phyloP scores from a whole-genome alignment of 2,329 filamentous ascomycete species.

The Neopestalotiopsis sp. region DNA sequence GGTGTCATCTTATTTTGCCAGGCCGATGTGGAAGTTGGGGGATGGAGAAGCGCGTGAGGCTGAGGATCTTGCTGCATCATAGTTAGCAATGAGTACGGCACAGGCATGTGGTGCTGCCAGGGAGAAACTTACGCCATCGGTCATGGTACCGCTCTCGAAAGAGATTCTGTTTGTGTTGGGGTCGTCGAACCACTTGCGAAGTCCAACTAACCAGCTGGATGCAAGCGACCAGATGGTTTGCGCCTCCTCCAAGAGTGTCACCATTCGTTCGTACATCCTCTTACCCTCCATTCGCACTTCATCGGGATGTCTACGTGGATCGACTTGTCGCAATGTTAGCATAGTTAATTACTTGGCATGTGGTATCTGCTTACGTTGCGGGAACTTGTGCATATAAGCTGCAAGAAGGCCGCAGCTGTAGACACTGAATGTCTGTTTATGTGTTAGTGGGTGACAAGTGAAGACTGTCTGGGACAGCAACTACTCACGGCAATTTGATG shows the following conservation, averaged over 20 bases:
- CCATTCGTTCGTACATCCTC: conserved; percentile 50
- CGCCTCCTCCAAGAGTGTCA: conserved; percentile 52
- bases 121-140: conserved; percentile 46
- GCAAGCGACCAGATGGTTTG: conserved; percentile 58
- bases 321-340: conserved; percentile 18
- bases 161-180: conserved; percentile 44
- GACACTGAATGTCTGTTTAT: conserved; percentile 51
- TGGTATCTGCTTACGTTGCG: conserved; percentile 44
- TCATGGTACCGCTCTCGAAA: conserved; percentile 52
- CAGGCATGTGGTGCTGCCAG: not conserved
- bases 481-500: conserved; percentile 55
- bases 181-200: conserved; percentile 52
- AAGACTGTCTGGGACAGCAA: not conserved
- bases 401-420: conserved; percentile 60
- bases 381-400: conserved; percentile 57
- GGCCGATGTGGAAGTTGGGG: conserved; percentile 15
- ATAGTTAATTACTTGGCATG: not conserved
- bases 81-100: not conserved
- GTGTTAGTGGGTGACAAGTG: not conserved
- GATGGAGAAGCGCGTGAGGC: conserved; percentile 19
- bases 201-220: conserved; percentile 54
- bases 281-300: conserved; percentile 46
- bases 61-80: conserved; percentile 10
- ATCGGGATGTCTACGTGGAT: conserved; percentile 38
- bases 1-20: conserved; percentile 19